Conservation (phyloP, 83 land plant species). For the Thuja plicata region DNA sequence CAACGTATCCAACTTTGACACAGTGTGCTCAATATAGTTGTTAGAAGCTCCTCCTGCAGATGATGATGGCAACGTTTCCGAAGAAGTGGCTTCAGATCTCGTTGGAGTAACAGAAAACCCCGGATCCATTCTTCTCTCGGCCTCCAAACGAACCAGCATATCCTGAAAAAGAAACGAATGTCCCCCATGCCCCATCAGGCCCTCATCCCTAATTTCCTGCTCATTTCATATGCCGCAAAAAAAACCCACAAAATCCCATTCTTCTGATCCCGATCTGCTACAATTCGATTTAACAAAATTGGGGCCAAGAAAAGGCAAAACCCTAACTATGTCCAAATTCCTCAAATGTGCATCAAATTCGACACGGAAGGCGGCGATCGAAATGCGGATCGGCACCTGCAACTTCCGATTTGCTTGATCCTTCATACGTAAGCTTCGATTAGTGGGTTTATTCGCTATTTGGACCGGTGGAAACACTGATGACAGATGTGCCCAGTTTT, state of each 20-base stretch:
- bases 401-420: not conserved
- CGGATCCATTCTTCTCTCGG: constrained; percentile 11
- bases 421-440: not conserved
- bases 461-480: not conserved
- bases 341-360: not conserved
- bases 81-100: not conserved
- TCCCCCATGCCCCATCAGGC: constrained; percentile 17
- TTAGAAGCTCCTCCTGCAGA: not conserved
- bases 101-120: not conserved
- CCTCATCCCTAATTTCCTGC: not conserved
- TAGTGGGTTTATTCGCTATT: not conserved
- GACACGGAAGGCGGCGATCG: not conserved
- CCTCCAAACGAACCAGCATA: not conserved
- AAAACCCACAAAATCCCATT: not conserved
- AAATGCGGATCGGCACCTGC: not conserved
- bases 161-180: not conserved
- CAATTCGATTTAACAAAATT: not conserved
- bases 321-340: not conserved
- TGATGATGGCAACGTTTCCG: not conserved
- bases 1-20: constrained; percentile 79
- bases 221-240: not conserved
- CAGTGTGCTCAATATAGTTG: constrained; percentile 58
- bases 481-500: not conserved
- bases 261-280: not conserved
- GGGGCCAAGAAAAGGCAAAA: not conserved